Evolutionary conservation across 495 filamentous ascomycete genomes (phyloP).

Genomic region (Neurospora pannonica): DNA sequence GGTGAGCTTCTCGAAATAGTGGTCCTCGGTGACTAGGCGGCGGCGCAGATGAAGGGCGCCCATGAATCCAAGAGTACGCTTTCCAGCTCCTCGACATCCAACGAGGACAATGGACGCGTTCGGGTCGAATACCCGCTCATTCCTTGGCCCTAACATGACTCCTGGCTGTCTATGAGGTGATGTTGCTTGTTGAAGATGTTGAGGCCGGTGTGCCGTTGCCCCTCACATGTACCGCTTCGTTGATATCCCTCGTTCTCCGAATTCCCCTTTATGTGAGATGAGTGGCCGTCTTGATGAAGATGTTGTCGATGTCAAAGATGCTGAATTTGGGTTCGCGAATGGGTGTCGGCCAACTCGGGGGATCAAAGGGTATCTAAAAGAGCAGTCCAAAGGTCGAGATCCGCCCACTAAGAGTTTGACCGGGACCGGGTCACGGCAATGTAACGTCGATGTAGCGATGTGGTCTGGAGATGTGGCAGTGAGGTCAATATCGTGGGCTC

Average conservation of each 20-base stretch:
- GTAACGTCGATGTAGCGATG: background rate
- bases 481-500: background rate
- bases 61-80: slow-evolving; percentile 68
- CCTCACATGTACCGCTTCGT: background rate
- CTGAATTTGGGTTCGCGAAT: background rate
- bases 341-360: background rate
- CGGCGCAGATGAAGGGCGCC: slow-evolving; percentile 62
- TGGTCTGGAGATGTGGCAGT: background rate
- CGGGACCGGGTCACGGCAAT: background rate
- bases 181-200: background rate
- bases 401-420: background rate
- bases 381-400: background rate
- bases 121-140: slow-evolving; percentile 42
- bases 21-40: slow-evolving; percentile 62
- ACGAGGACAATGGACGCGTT: slow-evolving; percentile 66
- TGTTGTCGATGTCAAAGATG: background rate
- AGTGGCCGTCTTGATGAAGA: background rate
- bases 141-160: slow-evolving; percentile 22
- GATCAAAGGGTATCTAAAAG: background rate
- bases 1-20: slow-evolving; percentile 57
- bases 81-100: slow-evolving; percentile 66
- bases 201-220: background rate
- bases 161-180: background rate
- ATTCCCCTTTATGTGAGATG: background rate
- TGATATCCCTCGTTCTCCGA: background rate